Conservation (phyloP, 495 filamentous ascomycete species). For the Penicillium coffeae region DNA sequence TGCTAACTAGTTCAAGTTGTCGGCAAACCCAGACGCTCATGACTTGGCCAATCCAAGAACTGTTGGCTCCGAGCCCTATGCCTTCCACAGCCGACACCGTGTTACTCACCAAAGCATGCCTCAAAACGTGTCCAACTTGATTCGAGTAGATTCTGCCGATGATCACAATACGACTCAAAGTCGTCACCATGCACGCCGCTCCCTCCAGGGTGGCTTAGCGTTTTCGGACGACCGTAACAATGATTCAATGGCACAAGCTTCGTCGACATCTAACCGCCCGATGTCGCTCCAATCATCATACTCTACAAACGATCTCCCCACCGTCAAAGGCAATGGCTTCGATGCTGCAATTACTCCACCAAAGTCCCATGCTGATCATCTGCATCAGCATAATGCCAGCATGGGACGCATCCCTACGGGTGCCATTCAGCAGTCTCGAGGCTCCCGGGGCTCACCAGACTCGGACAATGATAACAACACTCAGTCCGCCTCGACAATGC, state of each 20-base stretch:
- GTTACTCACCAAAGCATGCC: constrained; percentile 78
- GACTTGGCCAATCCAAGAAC: constrained; percentile 73
- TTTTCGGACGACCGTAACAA: constrained; percentile 27
- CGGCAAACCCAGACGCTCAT: constrained; percentile 74
- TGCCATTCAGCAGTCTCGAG: constrained; percentile 36
- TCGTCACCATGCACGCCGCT: constrained; percentile 43
- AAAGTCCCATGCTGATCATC: constrained; percentile 67
- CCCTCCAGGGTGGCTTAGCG: constrained; percentile 53
- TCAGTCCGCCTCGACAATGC: constrained; percentile 58
- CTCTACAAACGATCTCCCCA: constrained; percentile 88
- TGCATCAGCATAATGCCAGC: constrained; percentile 79
- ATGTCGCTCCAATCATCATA: constrained; percentile 70
- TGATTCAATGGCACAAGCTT: constrained; percentile 22
- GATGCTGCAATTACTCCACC: constrained; percentile 51
- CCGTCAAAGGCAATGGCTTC: constrained; percentile 60
- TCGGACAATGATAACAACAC: constrained; percentile 34
- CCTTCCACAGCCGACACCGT: constrained; percentile 67
- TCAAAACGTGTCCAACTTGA: constrained; percentile 49
- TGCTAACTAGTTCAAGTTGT: constrained; percentile 54
- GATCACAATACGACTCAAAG: constrained; percentile 17
- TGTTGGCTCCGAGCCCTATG: constrained; percentile 63
- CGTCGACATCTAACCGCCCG: constrained; percentile 28
- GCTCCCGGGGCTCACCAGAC: constrained; percentile 50
- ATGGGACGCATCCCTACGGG: constrained; percentile 71
- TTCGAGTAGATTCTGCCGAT: constrained; percentile 30